Percentiles rank a stretch among this genome's conserved stretches.
phyloP scores from a whole-genome alignment of 768 basidiomycete genomes.

The Phanerodontia chrysosporium region DNA sequence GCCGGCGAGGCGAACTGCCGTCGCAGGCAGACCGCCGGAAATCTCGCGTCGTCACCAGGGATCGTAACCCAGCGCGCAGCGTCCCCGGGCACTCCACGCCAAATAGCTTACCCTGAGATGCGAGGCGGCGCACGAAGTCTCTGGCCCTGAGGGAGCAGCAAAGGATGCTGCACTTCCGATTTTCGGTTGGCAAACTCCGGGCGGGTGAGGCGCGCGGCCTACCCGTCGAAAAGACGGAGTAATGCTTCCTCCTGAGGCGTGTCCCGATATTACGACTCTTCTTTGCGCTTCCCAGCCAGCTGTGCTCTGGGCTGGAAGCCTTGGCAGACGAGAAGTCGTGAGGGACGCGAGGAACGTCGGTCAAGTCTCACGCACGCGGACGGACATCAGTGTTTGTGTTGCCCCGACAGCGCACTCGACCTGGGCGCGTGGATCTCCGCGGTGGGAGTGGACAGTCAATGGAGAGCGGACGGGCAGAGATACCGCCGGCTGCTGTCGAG shows the following conservation, averaged over 20 bases:
- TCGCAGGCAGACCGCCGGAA: not conserved
- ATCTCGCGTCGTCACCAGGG: not conserved
- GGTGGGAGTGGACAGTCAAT: not conserved
- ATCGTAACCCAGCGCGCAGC: not conserved
- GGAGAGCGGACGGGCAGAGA: not conserved
- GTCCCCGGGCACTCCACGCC: not conserved
- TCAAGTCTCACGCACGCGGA: not conserved
- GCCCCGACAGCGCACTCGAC: not conserved
- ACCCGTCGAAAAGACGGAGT: not conserved
- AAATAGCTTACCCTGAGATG: not conserved
- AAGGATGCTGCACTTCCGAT: not conserved
- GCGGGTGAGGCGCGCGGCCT: not conserved
- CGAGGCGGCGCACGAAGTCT: no score
- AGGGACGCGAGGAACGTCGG: not conserved
- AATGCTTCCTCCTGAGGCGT: not conserved
- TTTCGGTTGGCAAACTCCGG: not conserved
- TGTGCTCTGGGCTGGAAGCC: not conserved
- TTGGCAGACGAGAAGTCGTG: not conserved
- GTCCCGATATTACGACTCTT: not conserved
- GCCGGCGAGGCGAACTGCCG: no score
- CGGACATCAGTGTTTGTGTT: not conserved
- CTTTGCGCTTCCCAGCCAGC: not conserved
- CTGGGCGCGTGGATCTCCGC: not conserved
- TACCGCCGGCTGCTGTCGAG: not conserved
- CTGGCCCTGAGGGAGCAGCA: not conserved